A percentile compares a stretch with the other conserved stretches of the same genome.
Evolutionary conservation across 2,329 filamentous ascomycete genomes (phyloP).

Genomic region (Nemania serpens): DNA sequence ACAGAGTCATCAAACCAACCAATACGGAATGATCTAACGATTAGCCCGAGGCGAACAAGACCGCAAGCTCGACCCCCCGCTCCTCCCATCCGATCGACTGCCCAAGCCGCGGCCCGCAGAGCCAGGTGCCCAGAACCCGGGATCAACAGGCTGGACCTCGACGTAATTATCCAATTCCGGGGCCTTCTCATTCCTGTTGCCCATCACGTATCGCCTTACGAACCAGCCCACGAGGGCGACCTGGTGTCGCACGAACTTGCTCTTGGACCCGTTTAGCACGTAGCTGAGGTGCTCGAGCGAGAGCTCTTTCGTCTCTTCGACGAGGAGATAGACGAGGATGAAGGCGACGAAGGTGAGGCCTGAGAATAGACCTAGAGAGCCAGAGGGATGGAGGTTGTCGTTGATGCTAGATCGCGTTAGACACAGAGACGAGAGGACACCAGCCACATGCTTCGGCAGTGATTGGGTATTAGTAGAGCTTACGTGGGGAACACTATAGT

Average conservation of each 20-base stretch:
- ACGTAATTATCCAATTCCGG: constrained; percentile 3
- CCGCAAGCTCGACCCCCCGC: not conserved
- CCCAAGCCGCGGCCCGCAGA: not conserved
- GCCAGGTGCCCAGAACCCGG: not conserved
- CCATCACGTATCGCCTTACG: constrained; percentile 1
- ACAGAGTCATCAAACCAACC: no score
- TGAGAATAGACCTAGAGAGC: constrained; percentile 6
- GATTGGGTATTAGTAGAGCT: not conserved
- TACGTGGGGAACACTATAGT: constrained; percentile 8
- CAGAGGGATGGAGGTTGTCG: not conserved
- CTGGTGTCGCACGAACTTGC: constrained; percentile 4
- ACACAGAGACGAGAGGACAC: not conserved
- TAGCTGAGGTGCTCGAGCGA: constrained; percentile 7
- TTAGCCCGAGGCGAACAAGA: not conserved
- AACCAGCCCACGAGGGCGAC: constrained; percentile 1
- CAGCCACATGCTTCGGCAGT: not conserved
- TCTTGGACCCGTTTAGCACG: constrained; percentile 4
- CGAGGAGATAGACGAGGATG: constrained; percentile 6
- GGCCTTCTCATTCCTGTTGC: not conserved
- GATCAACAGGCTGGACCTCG: not conserved
- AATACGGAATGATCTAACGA: no score
- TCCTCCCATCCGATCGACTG: constrained; percentile 1
- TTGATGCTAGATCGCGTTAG: constrained; percentile 2
- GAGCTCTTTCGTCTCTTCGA: constrained; percentile 10
- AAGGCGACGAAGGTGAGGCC: constrained; percentile 11